Evolutionary conservation across 1,284 basidiomycete species (phyloP).

Genomic region (Boletellus deceptivus): DNA sequence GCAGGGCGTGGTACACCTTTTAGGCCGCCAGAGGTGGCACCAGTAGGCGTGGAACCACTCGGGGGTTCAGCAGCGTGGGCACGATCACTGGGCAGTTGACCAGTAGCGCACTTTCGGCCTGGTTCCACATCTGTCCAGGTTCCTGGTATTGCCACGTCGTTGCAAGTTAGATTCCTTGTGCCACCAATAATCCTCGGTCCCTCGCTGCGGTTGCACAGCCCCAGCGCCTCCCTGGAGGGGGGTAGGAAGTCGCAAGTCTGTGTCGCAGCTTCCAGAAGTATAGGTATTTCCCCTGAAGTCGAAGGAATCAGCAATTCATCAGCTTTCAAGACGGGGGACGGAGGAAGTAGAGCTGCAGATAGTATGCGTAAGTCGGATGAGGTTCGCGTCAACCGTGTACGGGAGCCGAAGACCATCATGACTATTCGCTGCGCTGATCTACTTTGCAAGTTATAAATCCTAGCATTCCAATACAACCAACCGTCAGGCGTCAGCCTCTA

Average conservation of each 20-base stretch:
- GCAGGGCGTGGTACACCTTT: background rate
- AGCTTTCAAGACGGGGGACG: conserved; percentile 49
- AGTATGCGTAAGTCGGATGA: conserved; percentile 37
- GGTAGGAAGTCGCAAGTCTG: conserved; percentile 6
- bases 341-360: conserved; percentile 37
- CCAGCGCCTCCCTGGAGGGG: background rate
- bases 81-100: background rate
- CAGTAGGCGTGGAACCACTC: background rate
- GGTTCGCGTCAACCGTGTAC: conserved; percentile 28
- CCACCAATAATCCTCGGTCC: conserved; percentile 4
- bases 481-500: conserved; percentile 21
- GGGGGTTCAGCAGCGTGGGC: background rate
- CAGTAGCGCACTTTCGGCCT: background rate
- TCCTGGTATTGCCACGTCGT: conserved; percentile 1
- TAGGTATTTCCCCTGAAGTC: conserved; percentile 55
- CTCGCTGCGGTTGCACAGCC: conserved; percentile 6
- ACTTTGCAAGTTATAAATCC: conserved; percentile 8
- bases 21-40: background rate
- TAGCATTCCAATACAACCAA: conserved; percentile 21
- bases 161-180: background rate
- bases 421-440: background rate
- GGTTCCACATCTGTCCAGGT: conserved; percentile 3
- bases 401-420: conserved; percentile 18
- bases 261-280: conserved; percentile 41
- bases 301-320: conserved; percentile 38